Base-by-base conservation (phyloP, 2,329 filamentous ascomycete species). In the Aspergillus ochraceus region DNA sequence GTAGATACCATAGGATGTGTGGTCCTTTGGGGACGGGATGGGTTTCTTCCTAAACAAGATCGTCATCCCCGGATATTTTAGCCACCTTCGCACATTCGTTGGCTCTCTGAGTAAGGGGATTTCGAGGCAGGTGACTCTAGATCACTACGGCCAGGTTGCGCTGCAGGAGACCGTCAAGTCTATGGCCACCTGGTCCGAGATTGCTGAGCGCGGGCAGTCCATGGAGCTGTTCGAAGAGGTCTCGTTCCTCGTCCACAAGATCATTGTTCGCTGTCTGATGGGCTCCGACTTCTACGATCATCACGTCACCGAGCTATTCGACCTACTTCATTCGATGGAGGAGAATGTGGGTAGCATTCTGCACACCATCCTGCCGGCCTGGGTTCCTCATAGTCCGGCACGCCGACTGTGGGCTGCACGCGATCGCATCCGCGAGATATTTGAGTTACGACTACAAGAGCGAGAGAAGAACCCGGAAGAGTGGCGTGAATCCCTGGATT, bases 261-360 rank as follows among this genome's bases (percentile, higher is more conserved):
- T 56, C 45, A 56, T 56, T 19, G 54, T 56, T n/a, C 54, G 54
- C 19, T 49, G 45, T 17, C 29, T 56, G 20, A 56, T 56, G 54
- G 54, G 54, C 12, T 29, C 46, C 10, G 54, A 56, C 22, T 56
- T 56, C 3, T 56, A 56, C 54, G 54, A 56, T 11, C 14, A 56
- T 29, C 54, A 56, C 10, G 32, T 56, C 14, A 32, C 19, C 20
- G 54, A 56, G 20, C 54, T 56, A 12, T 56, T 49, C 22, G 46
- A 51, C 12, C 46, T 56, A 4, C 46, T 56, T 20, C 54, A 56
- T 24, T 45, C 36, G 12, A 54, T 54, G 52, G 52, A 54, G 36
- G 52, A 45, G 14, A 45, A 54, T 42, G 45, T 54, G 3, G 52
- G 52, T 9, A 47, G 45, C 45, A 24, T 47, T 24, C 19, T 47